Evolutionary conservation across 2,329 filamentous ascomycete species (phyloP), one percentile per base, ranked within the genome.

Genomic region (Juglanconis juglandina): DNA sequence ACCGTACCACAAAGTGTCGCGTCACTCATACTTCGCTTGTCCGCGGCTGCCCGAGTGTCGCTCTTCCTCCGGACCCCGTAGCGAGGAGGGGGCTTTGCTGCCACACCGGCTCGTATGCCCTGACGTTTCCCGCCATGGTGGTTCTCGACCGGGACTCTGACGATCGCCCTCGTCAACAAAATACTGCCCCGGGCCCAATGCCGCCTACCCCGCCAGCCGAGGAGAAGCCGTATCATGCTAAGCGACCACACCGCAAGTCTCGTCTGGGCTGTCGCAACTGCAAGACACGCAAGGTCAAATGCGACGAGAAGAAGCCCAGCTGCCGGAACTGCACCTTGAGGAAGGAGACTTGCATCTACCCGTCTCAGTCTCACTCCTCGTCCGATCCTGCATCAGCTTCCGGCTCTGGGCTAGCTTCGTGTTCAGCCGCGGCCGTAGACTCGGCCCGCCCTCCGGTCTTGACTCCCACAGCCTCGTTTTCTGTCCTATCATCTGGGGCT

Each of bases 211-310:
- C 37, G 24, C 49, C 54, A 34, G 33, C 61, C 9, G 61, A 61
- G 32, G 64, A 65, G 34, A 70, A 64, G 54, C 74, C 73, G 1
- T 80, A 76, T 55, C 72, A 78, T 58, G 63, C 76, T 53, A 85
- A 85, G 68, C 76, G 81, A 10, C 80, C 81, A 52, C 82, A 85
- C 68, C 80, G 75, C 64, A 85, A 85, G 69, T 83, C 81, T 1
- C 73, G 82, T 35, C 72, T 75, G 2, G 82, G 81, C 5, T 85
- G 82, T 66, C 73, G 72, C 63, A 81, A 79, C 66, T 85, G 82
- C 75, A 85, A 85, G 70, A 69, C 70, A 14, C 78, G 82, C 58
- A 83, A 81, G 69, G 79, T 82, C 57, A 84, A 82, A 70, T 84
- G 82, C 69, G 79, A 82, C 62, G 81, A 85, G 67, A 73, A 66